Percentiles rank a stretch among this genome's conserved stretches.
phyloP scores from a whole-genome alignment of 768 basidiomycete genomes.

The Psilocybe tampanensis region DNA sequence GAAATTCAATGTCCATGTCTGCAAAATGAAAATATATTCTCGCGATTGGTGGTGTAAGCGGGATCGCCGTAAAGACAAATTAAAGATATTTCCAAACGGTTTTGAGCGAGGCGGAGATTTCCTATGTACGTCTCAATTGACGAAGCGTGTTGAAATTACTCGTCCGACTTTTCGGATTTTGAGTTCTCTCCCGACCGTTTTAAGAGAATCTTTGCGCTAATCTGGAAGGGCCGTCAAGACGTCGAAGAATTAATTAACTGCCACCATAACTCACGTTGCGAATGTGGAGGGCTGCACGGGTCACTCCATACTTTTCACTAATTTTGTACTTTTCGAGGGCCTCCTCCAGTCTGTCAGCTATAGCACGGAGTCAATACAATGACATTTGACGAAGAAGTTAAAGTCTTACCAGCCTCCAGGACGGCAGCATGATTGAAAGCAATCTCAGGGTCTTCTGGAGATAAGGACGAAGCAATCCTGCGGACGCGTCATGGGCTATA shows the following conservation, averaged over 20 bases:
- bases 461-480: conserved; percentile 81
- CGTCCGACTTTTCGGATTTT: conserved; percentile 38
- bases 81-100: conserved; percentile 25
- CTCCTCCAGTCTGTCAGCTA: conserved; percentile 81
- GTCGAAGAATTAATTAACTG: conserved; percentile 11
- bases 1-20: no score
- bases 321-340: conserved; percentile 82
- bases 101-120: neutral
- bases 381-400: conserved; percentile 11
- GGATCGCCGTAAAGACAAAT: conserved; percentile 25
- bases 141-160: conserved; percentile 28
- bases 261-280: conserved; percentile 60
- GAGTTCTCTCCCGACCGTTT: conserved; percentile 48
- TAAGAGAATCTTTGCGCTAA: conserved; percentile 79
- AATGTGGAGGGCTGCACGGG: conserved; percentile 81
- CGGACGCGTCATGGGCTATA: conserved; percentile 31
- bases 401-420: conserved; percentile 82
- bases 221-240: conserved; percentile 43
- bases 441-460: conserved; percentile 89
- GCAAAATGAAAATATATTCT: conserved; percentile 16
- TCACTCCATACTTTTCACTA: conserved; percentile 76
- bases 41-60: neutral
- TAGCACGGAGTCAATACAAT: conserved; percentile 31
- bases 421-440: conserved; percentile 91
- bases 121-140: neutral